Percentiles rank a stretch among this genome's conserved stretches.
Conservation (phyloP, 1,284 basidiomycete species). For the Peniophora sp. region DNA sequence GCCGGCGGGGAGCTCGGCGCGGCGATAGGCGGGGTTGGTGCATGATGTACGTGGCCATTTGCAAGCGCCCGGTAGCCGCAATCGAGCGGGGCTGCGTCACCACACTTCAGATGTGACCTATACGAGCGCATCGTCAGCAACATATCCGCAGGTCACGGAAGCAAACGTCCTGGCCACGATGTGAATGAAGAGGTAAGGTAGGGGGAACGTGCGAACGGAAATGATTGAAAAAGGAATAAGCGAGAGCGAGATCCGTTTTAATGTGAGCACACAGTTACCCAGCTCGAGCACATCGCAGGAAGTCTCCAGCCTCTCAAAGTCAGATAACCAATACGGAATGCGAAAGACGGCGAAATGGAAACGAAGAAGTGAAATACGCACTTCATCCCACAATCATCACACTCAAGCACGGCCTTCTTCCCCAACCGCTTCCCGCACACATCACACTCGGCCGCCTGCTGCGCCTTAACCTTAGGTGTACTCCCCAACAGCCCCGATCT, state of each 20-base stretch:
- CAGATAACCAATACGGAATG: too few relatives aligned
- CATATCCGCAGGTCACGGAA: background rate
- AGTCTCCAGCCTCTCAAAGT: too few relatives aligned
- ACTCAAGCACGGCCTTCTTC: constrained; percentile 78
- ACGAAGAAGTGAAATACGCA: constrained; percentile 23
- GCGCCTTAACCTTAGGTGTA: constrained; percentile 33
- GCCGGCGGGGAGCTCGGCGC: background rate
- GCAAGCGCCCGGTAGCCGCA: constrained; percentile 50
- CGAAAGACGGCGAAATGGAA: too few relatives aligned
- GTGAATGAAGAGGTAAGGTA: too few relatives aligned
- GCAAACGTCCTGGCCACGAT: too few relatives aligned
- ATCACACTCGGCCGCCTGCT: constrained; percentile 40
- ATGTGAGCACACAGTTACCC: too few relatives aligned
- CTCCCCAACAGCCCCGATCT: constrained; percentile 53
- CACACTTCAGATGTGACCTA: constrained; percentile 79
- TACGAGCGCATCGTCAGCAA: constrained; percentile 11
- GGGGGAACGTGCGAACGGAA: too few relatives aligned
- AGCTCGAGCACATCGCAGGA: too few relatives aligned
- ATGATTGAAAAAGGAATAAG: too few relatives aligned
- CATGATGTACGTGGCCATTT: background rate
- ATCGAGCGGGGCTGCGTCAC: constrained; percentile 70
- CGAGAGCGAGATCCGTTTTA: too few relatives aligned
- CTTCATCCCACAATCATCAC: constrained; percentile 81
- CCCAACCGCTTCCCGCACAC: constrained; percentile 77
- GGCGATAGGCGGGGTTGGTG: background rate